phyloP scores from a whole-genome alignment of 2,329 filamentous ascomycete species.

The Trichocomaceae sp. region DNA sequence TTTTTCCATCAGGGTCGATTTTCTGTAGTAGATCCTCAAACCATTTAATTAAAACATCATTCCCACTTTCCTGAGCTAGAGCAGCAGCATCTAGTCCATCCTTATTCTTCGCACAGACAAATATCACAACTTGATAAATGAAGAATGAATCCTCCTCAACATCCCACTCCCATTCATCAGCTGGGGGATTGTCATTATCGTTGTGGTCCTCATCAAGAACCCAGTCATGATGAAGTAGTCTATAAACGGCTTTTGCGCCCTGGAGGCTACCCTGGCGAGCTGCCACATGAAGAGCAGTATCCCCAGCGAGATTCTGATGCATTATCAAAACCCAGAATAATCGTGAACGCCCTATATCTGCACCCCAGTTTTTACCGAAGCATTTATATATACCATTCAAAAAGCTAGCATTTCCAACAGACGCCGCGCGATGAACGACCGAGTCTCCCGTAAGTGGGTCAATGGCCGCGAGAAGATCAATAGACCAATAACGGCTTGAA shows the following conservation, averaged over 20 bases:
- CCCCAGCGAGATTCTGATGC: not conserved
- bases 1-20: no score
- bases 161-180: not conserved
- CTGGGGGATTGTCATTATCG: not conserved
- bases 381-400: not conserved
- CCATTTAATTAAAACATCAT: not conserved
- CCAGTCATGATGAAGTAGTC: not conserved
- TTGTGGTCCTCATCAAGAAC: not conserved
- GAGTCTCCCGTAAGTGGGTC: not conserved
- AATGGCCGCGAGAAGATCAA: not conserved
- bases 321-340: not conserved
- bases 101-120: not conserved
- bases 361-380: not conserved
- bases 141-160: not conserved
- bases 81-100: conserved; percentile 6
- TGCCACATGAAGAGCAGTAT: not conserved
- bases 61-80: not conserved
- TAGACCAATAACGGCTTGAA: no score
- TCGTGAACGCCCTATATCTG: not conserved
- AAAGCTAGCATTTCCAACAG: not conserved
- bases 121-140: not conserved
- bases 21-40: not conserved
- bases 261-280: not conserved
- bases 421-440: not conserved
- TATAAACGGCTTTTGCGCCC: not conserved